phyloP scores from a whole-genome alignment of 2,329 filamentous ascomycete genomes.

The Whalleya microplaca region DNA sequence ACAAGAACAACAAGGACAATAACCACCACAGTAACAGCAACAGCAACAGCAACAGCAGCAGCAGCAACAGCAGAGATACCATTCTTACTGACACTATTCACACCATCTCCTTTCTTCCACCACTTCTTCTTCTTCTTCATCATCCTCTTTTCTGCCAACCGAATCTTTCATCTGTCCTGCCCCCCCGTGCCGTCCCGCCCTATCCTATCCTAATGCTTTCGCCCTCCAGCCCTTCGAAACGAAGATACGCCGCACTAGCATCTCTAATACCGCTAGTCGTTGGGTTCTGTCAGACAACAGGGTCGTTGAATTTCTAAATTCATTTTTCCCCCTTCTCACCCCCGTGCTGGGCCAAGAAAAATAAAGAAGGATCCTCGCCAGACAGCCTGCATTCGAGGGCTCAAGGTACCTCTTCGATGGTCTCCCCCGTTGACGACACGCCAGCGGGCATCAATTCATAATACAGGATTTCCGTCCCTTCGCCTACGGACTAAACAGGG shows the following conservation, averaged over 20 bases:
- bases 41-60: constrained; percentile 7
- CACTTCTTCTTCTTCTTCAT: background rate
- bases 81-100: background rate
- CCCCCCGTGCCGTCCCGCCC: background rate
- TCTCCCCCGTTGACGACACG: constrained; percentile 14
- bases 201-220: constrained; percentile 16
- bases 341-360: constrained; percentile 1
- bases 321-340: too few species aligned
- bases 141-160: constrained; percentile 1
- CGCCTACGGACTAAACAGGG: constrained; percentile 6
- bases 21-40: too few species aligned
- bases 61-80: constrained; percentile 6
- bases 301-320: constrained; percentile 6
- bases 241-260: constrained; percentile 11
- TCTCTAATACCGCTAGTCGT: constrained; percentile 15
- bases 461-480: constrained; percentile 12
- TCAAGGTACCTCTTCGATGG: constrained; percentile 10
- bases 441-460: constrained; percentile 12
- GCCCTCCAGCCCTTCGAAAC: constrained; percentile 7
- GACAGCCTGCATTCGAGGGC: constrained; percentile 7
- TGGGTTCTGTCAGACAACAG: constrained; percentile 18
- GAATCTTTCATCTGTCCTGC: constrained; percentile 4
- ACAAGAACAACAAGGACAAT: constrained; percentile 12
- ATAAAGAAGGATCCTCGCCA: constrained; percentile 8
- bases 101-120: background rate